Evolutionary conservation across 805 yeast genomes (phyloP).

Genomic region (Tetrapisispora pingtungensis): DNA sequence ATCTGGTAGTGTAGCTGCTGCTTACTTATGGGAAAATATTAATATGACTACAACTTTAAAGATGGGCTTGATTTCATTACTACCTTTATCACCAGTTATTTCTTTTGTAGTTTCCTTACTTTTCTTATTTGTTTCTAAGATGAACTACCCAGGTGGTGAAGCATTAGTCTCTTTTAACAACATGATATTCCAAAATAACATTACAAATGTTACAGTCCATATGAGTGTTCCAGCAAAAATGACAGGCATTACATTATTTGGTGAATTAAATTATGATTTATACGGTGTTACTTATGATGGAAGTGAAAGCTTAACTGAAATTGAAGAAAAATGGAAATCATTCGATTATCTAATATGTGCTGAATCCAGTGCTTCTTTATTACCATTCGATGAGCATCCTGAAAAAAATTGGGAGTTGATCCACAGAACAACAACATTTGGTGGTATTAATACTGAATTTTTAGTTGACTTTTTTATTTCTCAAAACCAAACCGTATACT

Average conservation of each 20-base stretch:
- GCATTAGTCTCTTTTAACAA: constrained; percentile 52
- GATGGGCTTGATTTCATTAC: constrained; percentile 23
- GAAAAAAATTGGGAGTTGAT: constrained; percentile 36
- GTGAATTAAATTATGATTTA: constrained; percentile 38
- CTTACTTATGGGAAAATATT: constrained; percentile 30
- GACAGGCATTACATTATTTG: constrained; percentile 78
- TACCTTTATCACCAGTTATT: constrained; percentile 27
- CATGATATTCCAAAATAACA: constrained; percentile 24
- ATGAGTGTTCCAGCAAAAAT: constrained; percentile 74
- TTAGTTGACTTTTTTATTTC: not conserved
- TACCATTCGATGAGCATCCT: constrained; percentile 21
- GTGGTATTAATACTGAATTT: constrained; percentile 1
- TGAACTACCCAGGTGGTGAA: constrained; percentile 84
- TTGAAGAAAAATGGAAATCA: constrained; percentile 35
- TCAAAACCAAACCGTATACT: not conserved
- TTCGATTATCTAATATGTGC: constrained; percentile 44
- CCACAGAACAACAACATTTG: constrained; percentile 31
- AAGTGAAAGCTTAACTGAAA: constrained; percentile 43
- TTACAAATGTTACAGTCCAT: constrained; percentile 41
- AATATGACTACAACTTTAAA: constrained; percentile 13
- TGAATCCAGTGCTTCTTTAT: constrained; percentile 7
- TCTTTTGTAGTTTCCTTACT: constrained; percentile 36
- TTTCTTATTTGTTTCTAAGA: constrained; percentile 54
- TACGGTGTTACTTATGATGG: constrained; percentile 53
- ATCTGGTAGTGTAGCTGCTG: constrained; percentile 53